Base-by-base conservation (phyloP, 192 early-diverging fungal genomes). In the Chytriomyces sp. region DNA sequence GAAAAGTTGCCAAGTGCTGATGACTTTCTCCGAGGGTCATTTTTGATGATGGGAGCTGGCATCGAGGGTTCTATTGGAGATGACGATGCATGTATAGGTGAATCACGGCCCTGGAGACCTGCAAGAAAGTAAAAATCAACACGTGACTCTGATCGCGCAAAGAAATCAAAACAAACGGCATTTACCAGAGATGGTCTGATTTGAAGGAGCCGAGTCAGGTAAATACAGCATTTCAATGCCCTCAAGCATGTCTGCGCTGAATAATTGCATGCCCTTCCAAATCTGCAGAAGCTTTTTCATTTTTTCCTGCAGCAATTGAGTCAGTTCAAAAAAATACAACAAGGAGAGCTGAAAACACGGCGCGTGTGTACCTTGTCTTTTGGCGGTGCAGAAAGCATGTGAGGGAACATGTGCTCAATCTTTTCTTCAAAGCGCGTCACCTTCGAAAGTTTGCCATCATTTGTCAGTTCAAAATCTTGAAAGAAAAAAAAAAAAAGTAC, bases 391-490 rank as follows among this genome's bases (percentile, higher is more conserved):
- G 85, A 65, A 59, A 80, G 49, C 72, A 86, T 75, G 61, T 81
- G 75, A 7, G 82, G 80, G 67, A 86, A 75, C 57, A 85, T 67
- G 18, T 63, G 45, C 44, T 84, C 82, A 61, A 87, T 50, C 64
- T 86, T 86, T 73, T 87, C 84, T 61, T 85, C 82, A 46, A 87
- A 81, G 9, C 84, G 82, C n/a, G 76, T 49, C 26, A 84, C 67
- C 71, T 73, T 10, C 62, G 0, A 3, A 13, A 10, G 2, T 1
- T 8, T 20, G 45, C 10, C 18, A 35, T 13, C 10, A 6, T 20
- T 26, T 45, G 16, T 23, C 45, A 13, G 23, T 11, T 45, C 35
- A 45, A 57, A 11, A 45, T 72, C 7, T n/a, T 28, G 28, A 11
- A 44, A 69, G 1, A 13, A 47, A 20, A 11, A 11, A 50, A 69